Percentiles rank a stretch among this genome's conserved stretches.
Conservation (phyloP, 805 yeast genomes). For the Zygoascus tannicola region DNA sequence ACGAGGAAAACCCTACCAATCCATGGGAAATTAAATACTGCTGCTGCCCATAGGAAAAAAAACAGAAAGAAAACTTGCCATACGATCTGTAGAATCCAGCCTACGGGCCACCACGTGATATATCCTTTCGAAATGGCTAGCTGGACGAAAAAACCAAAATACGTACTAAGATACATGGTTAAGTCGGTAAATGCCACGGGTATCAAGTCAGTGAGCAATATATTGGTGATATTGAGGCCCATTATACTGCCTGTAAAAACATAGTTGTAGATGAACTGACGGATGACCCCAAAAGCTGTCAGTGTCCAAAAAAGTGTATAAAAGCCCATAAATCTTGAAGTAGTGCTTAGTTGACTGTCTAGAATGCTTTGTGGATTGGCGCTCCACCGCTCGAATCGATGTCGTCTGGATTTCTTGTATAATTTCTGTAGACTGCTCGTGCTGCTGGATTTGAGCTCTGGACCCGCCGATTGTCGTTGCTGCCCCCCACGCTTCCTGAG, state of each 20-base stretch:
- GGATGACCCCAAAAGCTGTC: slow-evolving; percentile 22
- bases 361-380: slow-evolving; percentile 20
- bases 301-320: slow-evolving; percentile 47
- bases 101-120: slow-evolving; percentile 54
- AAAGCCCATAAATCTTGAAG: slow-evolving; percentile 56
- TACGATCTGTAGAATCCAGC: slow-evolving; percentile 52
- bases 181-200: slow-evolving; percentile 69
- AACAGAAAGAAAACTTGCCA: slow-evolving; percentile 47
- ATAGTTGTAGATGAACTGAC: slow-evolving; percentile 46
- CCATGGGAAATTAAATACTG: slow-evolving; percentile 64
- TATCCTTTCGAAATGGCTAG: slow-evolving; percentile 35
- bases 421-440: neutral
- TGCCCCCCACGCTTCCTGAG: no score
- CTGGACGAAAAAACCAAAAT: slow-evolving; percentile 54
- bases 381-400: slow-evolving; percentile 18
- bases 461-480: neutral
- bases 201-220: slow-evolving; percentile 52
- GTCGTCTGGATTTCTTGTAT: slow-evolving; percentile 6
- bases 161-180: slow-evolving; percentile 60
- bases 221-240: slow-evolving; percentile 45
- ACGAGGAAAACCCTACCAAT: slow-evolving; percentile 78
- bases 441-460: no score
- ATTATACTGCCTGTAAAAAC: slow-evolving; percentile 36
- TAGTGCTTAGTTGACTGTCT: slow-evolving; percentile 22
- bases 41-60: slow-evolving; percentile 49